Percentiles rank a stretch among this genome's conserved stretches.
phyloP scores from a whole-genome alignment of 2,329 filamentous ascomycete species.

The Zalaria obscura region DNA sequence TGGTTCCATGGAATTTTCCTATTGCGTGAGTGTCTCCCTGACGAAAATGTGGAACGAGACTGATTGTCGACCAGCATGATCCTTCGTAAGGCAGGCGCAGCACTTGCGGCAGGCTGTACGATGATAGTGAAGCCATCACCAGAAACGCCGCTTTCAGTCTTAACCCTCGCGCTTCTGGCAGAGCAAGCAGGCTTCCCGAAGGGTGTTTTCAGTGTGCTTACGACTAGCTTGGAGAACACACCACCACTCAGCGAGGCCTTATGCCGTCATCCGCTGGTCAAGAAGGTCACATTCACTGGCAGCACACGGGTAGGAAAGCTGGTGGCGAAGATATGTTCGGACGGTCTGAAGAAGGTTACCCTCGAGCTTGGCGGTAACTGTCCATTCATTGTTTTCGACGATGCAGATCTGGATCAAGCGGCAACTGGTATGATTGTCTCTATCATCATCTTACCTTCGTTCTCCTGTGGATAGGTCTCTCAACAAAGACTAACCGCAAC shows the following conservation, averaged over 20 bases:
- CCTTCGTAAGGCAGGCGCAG: constrained; percentile 51
- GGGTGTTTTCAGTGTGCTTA: constrained; percentile 47
- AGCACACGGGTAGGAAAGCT: constrained; percentile 48
- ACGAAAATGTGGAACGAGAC: not conserved
- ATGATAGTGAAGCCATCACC: constrained; percentile 62
- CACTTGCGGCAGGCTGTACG: constrained; percentile 57
- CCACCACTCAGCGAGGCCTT: constrained; percentile 38
- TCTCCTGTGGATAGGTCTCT: not conserved
- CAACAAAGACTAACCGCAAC: not conserved
- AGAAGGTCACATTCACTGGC: constrained; percentile 50
- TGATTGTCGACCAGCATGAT: constrained; percentile 32
- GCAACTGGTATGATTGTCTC: constrained; percentile 23
- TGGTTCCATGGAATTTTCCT: constrained; percentile 64
- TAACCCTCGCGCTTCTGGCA: constrained; percentile 41
- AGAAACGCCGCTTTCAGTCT: constrained; percentile 46
- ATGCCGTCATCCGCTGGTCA: constrained; percentile 43
- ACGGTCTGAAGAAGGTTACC: constrained; percentile 49
- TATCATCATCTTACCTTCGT: not conserved
- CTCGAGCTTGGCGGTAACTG: constrained; percentile 53
- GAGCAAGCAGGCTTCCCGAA: constrained; percentile 41
- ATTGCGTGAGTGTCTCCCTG: constrained; percentile 30
- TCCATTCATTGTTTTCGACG: constrained; percentile 50
- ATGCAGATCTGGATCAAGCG: constrained; percentile 47
- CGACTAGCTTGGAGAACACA: constrained; percentile 42
- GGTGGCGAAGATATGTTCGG: constrained; percentile 43